Conservation (phyloP, 257 asterid genomes). For the Schizonepeta tenuifolia region DNA sequence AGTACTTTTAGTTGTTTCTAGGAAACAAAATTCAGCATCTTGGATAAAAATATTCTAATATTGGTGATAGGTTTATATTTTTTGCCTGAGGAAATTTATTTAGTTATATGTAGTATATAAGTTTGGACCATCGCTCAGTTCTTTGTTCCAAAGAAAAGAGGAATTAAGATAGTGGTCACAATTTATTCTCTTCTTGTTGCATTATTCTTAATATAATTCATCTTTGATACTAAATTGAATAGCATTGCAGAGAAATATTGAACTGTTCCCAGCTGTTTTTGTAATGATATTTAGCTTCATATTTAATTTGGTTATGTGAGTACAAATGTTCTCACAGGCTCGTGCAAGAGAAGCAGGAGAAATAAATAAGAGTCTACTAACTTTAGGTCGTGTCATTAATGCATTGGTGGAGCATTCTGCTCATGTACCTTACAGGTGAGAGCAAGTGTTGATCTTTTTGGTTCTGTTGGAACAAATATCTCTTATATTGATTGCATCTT, state of each 20-base stretch:
- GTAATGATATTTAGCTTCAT: neutral
- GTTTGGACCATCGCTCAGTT: neutral
- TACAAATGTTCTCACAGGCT: constrained; percentile 45
- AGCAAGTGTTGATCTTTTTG: constrained; percentile 18
- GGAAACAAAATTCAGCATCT: no score
- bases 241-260: neutral
- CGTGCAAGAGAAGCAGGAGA: constrained; percentile 98
- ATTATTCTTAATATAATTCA: neutral
- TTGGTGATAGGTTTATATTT: neutral
- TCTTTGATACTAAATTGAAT: neutral
- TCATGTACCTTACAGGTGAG: constrained; percentile 87
- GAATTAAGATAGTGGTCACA: neutral
- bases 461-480: constrained; percentile 10
- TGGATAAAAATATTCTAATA: neutral
- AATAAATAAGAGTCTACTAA: constrained; percentile 84
- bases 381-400: constrained; percentile 84
- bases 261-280: neutral
- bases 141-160: neutral
- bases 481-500: constrained; percentile 28
- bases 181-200: neutral
- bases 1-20: neutral
- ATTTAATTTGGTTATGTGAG: constrained; percentile 9
- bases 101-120: no score
- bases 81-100: neutral
- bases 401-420: constrained; percentile 82